A percentile compares a stretch with the other conserved stretches of the same genome.
phyloP scores from a whole-genome alignment of 495 filamentous ascomycete species.

The Talaromyces proteolyticus region DNA sequence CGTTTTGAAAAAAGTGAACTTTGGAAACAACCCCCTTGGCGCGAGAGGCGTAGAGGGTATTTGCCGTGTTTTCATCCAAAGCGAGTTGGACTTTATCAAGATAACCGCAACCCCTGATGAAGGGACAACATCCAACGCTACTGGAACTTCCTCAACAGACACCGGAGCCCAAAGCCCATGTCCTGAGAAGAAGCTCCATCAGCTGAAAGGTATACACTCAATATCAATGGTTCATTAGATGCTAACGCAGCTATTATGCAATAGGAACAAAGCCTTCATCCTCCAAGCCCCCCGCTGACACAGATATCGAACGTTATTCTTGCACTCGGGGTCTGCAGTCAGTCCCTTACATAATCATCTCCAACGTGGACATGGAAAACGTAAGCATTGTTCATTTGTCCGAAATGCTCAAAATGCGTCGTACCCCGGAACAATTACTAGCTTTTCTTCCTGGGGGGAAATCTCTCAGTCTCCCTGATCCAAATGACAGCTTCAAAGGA shows the following conservation, averaged over 20 bases:
- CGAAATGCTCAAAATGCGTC: conserved; percentile 35
- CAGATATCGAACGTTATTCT: conserved; percentile 20
- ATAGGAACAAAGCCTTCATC: too few relatives aligned
- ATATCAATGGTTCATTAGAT: background rate
- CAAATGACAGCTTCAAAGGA: conserved; percentile 18
- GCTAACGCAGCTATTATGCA: background rate
- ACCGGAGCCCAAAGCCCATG: too few relatives aligned
- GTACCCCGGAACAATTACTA: conserved; percentile 33
- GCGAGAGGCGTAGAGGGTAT: conserved; percentile 36
- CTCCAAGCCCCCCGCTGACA: conserved; percentile 7
- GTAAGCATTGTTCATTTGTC: conserved; percentile 35
- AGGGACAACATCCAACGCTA: too few relatives aligned
- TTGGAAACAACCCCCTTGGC: conserved; percentile 37
- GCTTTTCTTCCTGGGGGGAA: conserved; percentile 28
- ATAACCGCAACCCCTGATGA: conserved; percentile 10
- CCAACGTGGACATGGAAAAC: conserved; percentile 27
- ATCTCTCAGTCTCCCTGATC: conserved; percentile 16
- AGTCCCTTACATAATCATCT: conserved; percentile 37
- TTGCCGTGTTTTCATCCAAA: conserved; percentile 32
- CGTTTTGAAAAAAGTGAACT: conserved; percentile 36
- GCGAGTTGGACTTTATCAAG: conserved; percentile 26
- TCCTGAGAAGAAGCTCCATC: too few relatives aligned
- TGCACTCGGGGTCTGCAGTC: conserved; percentile 39
- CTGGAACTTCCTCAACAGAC: too few relatives aligned
- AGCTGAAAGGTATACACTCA: too few relatives aligned